phyloP scores from a whole-genome alignment of 345 rosid genomes.

The Eucalyptus regnans region DNA sequence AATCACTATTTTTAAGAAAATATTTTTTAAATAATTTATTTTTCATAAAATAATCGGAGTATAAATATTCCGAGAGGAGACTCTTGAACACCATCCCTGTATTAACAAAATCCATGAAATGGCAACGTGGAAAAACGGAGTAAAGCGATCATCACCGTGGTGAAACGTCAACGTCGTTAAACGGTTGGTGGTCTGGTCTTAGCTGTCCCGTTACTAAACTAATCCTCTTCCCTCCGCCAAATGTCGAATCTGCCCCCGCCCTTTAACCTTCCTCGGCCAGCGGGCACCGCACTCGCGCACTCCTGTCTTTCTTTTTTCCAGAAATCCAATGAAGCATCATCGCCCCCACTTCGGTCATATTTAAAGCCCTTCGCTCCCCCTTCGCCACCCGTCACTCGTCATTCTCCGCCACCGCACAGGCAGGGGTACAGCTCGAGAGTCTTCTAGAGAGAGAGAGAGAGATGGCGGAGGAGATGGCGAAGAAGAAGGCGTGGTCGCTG shows the following conservation, averaged over 20 bases:
- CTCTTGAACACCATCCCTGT: neutral
- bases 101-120: neutral
- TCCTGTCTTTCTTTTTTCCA: neutral
- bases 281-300: neutral
- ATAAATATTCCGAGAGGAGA: neutral
- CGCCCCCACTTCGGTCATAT: neutral
- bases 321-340: neutral
- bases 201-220: neutral
- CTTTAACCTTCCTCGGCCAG: neutral
- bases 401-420: neutral
- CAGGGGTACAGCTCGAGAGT: neutral
- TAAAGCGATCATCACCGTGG: neutral
- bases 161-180: neutral
- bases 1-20: rapidly evolving
- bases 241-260: neutral
- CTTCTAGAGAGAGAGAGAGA: neutral
- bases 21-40: neutral
- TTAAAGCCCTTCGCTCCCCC: neutral
- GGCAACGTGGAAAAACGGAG: neutral
- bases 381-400: neutral
- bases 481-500: neutral
- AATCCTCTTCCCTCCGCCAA: neutral
- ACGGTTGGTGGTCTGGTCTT: neutral
- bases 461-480: neutral
- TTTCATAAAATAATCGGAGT: rapidly evolving